Evolutionary conservation across 2,329 filamentous ascomycete species (phyloP), one percentile per base, ranked within the genome.

Genomic region (Penicillium sp.): DNA sequence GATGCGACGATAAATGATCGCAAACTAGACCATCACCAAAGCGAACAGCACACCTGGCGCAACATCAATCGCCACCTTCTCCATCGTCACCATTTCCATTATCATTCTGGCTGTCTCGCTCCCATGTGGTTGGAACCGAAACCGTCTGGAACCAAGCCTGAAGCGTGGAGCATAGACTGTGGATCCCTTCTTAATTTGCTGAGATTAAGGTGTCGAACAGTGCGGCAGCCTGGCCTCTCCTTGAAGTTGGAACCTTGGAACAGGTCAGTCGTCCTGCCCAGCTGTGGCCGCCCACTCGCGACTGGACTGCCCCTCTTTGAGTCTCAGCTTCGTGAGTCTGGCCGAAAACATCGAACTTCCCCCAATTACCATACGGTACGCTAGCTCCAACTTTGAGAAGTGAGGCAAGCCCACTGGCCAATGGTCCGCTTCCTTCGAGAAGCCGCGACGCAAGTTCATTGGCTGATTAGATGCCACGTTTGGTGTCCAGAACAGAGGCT

Each of bases 381-480:
- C 29, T 30, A 56, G 45, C 29, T n/a, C 44, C 17, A 57, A 57
- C 41, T 47, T 26, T 56, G 41, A 9, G 7, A 66, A 73, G 71
- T 73, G 71, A 73, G 71, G 71, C 71, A 65, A 72, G 67, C 56
- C 29, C 30, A 48, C 46, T 35, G 57, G 45, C 69, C 70, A 71
- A 69, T 67, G 53, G 68, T 57, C 65, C 60, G 52, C 54, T 63
- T 50, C 46, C 46, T 68, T 69, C 67, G 65, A 71, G 69, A 69
- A 52, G 52, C 53, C 53, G 49, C n/a, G 35, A 45, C 46, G 47
- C 23, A 29, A 9, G 26, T 30, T 63, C 60, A 67, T 66, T 66
- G 66, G 66, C 49, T 61, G 55, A 49, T 60, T 56, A 52, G 57
- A 51, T 62, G 64, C 64, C 66, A 67, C 66, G 66, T 67, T 67